phyloP scores from a whole-genome alignment of 2,329 filamentous ascomycete genomes.

The Colletotrichum sp. region DNA sequence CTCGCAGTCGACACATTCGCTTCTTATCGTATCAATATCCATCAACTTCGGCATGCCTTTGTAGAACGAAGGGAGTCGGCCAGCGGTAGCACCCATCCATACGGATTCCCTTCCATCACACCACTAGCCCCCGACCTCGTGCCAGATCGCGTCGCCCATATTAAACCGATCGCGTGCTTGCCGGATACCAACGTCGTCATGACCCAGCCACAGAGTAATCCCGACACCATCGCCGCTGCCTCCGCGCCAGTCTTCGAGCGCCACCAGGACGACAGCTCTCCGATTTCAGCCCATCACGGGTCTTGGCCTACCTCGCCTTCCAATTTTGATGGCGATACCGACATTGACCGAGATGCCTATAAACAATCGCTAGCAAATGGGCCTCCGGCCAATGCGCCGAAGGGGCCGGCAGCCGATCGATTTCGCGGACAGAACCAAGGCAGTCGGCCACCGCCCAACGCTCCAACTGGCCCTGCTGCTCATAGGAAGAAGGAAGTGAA shows the following conservation, averaged over 20 bases:
- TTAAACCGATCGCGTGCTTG: neutral
- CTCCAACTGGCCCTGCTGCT: neutral
- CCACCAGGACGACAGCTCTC: neutral
- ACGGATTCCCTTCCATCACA: neutral
- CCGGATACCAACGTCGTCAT: neutral
- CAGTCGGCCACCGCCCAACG: constrained; percentile 20
- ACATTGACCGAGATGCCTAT: neutral
- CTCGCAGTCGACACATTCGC: neutral
- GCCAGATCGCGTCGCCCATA: neutral
- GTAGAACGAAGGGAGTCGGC: neutral
- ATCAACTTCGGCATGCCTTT: neutral
- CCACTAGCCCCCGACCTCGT: neutral
- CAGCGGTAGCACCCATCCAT: neutral
- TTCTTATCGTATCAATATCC: neutral
- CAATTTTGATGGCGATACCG: neutral
- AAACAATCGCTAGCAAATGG: neutral
- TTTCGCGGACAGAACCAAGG: neutral
- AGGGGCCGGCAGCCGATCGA: neutral
- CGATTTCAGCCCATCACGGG: neutral
- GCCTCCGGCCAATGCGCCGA: neutral
- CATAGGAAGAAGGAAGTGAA: neutral
- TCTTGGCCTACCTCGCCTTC: neutral
- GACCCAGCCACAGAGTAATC: neutral
- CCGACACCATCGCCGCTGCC: neutral
- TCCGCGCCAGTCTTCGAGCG: neutral